Evolutionary conservation across 2,329 filamentous ascomycete genomes (phyloP).

Genomic region (Acarospora socialis): DNA sequence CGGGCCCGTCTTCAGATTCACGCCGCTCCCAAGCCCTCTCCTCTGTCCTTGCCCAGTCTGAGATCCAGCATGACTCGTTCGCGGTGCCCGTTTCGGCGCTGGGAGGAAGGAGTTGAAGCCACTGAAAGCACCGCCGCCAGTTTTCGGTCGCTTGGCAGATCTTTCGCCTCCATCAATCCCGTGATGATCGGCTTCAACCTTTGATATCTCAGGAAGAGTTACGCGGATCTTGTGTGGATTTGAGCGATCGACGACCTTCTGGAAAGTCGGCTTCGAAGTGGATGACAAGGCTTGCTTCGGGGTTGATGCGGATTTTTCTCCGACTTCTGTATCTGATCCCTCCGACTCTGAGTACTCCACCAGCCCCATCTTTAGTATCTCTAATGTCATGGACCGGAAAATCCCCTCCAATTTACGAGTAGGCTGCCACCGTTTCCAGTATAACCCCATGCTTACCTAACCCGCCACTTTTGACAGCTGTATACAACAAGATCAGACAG

Average conservation of each 20-base stretch:
- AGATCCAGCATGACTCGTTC: slow-evolving; percentile 16
- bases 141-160: slow-evolving; percentile 57
- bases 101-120: slow-evolving; percentile 81
- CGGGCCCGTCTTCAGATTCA: slow-evolving; percentile 71
- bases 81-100: slow-evolving; percentile 52
- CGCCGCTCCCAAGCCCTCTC: slow-evolving; percentile 34
- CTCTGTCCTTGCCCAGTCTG: slow-evolving; percentile 20
- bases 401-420: background rate
- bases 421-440: background rate
- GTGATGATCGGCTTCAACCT: slow-evolving; percentile 23
- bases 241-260: slow-evolving; percentile 67
- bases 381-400: no score
- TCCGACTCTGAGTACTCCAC: slow-evolving; percentile 76
- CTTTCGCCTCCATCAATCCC: slow-evolving; percentile 36
- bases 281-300: slow-evolving; percentile 25
- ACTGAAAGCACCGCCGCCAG: slow-evolving; percentile 52
- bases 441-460: no score
- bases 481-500: no score
- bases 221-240: slow-evolving; percentile 76
- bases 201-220: slow-evolving; percentile 48
- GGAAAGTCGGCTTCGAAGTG: slow-evolving; percentile 46
- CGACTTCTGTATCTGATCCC: slow-evolving; percentile 45
- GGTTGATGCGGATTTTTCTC: slow-evolving; percentile 7
- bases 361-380: slow-evolving; percentile 50
- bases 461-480: no score